These are phyloP conservation scores for Populus hybrid DNA, from an alignment of 441 rosid species.

Conservation along the genomic window DNA sequence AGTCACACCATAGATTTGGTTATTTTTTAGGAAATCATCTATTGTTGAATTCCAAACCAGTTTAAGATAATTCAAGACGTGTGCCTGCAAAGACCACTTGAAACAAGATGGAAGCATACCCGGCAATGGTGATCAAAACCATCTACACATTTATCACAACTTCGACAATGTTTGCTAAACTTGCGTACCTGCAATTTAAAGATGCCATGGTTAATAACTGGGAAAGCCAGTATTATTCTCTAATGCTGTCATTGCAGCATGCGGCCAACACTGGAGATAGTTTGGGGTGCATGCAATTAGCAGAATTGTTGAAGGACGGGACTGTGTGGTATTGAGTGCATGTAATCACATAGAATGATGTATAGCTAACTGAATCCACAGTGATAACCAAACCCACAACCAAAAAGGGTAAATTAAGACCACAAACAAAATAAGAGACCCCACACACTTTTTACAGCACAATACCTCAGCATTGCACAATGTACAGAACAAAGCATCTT, in stretches of 20 bases:
- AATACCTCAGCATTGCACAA: constrained; percentile 95
- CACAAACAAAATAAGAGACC: too few relatives aligned
- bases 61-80: constrained; percentile 19
- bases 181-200: constrained; percentile 60
- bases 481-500: constrained; percentile 83
- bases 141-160: constrained; percentile 46
- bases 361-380: neutral
- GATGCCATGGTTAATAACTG: constrained; percentile 9
- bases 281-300: neutral
- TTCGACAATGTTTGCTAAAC: constrained; percentile 86
- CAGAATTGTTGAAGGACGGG: neutral
- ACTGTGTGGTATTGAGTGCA: neutral
- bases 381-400: neutral
- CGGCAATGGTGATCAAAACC: constrained; percentile 99
- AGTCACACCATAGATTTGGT: constrained; percentile 27
- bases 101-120: constrained; percentile 40
- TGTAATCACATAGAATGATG: neutral
- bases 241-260: neutral
- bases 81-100: constrained; percentile 16
- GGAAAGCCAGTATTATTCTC: neutral
- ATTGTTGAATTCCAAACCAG: constrained; percentile 7
- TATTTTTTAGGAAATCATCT: constrained; percentile 14
- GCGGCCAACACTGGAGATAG: neutral
- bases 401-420: neutral
- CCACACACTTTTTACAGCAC: neutral